A percentile compares a stretch with the other conserved stretches of the same genome.
Conservation (phyloP, 345 rosid genomes). For the Salix exigua region DNA sequence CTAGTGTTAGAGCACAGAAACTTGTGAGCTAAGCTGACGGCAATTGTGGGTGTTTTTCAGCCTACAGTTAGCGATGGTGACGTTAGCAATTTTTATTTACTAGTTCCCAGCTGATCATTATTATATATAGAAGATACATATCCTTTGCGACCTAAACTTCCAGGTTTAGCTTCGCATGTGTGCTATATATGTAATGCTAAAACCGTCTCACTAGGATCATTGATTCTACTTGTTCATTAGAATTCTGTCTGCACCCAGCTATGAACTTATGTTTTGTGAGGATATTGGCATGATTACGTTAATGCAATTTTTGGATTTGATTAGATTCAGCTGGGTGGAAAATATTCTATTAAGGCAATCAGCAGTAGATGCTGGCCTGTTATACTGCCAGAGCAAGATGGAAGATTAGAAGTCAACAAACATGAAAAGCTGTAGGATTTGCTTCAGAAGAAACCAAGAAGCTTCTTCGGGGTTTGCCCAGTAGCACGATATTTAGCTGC, state of each 20-base stretch:
- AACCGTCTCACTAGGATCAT: background rate
- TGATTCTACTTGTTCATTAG: background rate
- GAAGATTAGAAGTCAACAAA: background rate
- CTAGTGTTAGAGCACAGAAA: background rate
- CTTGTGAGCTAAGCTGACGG: background rate
- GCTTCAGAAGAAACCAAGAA: no score
- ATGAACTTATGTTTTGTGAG: background rate
- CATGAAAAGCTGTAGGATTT: no score
- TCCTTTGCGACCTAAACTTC: background rate
- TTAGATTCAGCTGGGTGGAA: background rate
- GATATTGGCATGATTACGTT: background rate
- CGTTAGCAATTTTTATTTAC: background rate
- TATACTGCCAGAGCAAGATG: background rate
- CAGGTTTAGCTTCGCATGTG: background rate
- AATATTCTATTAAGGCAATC: background rate
- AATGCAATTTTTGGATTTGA: background rate
- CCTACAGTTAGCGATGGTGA: background rate
- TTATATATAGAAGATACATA: constrained; percentile 5
- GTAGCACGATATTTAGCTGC: no score
- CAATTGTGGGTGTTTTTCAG: background rate
- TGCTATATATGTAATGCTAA: background rate
- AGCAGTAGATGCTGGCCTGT: background rate
- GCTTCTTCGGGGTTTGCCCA: no score
- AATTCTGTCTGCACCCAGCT: background rate
- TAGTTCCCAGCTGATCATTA: background rate